Evolutionary conservation across 805 yeast species (phyloP), one percentile per base, ranked within the genome.

Genomic region (Pichia sporocuriosa): DNA sequence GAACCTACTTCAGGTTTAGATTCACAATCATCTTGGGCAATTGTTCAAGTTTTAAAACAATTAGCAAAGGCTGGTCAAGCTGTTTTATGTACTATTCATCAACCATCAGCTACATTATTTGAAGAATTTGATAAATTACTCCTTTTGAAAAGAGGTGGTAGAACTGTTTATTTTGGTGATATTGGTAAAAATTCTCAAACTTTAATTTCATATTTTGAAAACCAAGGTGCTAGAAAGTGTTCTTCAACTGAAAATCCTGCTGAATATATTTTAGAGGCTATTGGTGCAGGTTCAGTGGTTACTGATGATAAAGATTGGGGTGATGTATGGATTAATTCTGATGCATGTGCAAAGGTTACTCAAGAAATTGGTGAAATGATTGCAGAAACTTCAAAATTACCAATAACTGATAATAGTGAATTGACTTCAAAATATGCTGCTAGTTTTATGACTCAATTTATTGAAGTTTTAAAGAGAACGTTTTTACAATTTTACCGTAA

Each of bases 251-350:
- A 79, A 42, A 82, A 82, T 50, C 88, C 89, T 20, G 88, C 88
- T 28, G 89, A 81, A 59, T 82, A 81, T 65, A 78, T 81, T 61
- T 64, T 82, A 52, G 79, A 79, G 47, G 77, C 76, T 44, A 79
- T 84, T 58, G 90, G 90, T 45, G 89, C 90, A 27, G 89, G 86
- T 57, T 87, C 90, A 3, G 81, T 85, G 23, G 81, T 86, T 4
- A 54, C 65, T 40, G 73, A 72, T 15, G 55, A 61, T 25, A 70
- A 70, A 39, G 80, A 84, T 59, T 84, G 84, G 80, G 66, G 68
- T 57, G 74, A 78, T 9, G 67, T 74, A 13, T 84, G 93, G 93
- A 48, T 48, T 7, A 60, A 58, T 11, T 53, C 62, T 22, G 44
- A 46, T 4, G 58, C 62, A 36, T 66, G 39, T 43, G 43, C 40